These are phyloP conservation scores for Aureobasidium sp. DNA, from an alignment of 2,329 filamentous ascomycete genomes.

Conservation along the genomic window DNA sequence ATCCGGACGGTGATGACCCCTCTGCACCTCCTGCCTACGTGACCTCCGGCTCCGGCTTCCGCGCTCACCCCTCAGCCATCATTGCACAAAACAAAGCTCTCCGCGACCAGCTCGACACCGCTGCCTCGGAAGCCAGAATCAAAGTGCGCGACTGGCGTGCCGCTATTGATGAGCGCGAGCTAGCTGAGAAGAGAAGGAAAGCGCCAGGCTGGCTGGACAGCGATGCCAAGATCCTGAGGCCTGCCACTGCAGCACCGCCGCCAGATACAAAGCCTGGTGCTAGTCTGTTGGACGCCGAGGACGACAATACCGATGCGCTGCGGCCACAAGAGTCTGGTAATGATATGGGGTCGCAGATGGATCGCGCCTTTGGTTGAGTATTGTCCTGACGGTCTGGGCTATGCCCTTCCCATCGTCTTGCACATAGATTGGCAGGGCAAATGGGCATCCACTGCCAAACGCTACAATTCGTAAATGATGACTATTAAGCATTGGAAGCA, in stretches of 20 bases:
- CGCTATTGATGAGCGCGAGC: constrained; percentile 55
- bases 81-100: constrained; percentile 73
- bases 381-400: background rate
- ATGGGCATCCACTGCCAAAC: background rate
- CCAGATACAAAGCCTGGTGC: constrained; percentile 16
- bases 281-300: constrained; percentile 22
- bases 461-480: no score
- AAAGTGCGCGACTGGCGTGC: constrained; percentile 66
- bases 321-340: constrained; percentile 23
- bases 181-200: constrained; percentile 71
- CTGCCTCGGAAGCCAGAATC: constrained; percentile 60
- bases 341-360: constrained; percentile 31
- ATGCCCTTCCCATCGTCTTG: background rate
- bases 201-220: constrained; percentile 78
- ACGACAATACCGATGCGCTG: constrained; percentile 17
- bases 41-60: constrained; percentile 65
- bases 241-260: constrained; percentile 43
- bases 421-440: background rate
- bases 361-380: constrained; percentile 30
- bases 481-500: no score
- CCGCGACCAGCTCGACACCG: constrained; percentile 64
- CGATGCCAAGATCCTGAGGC: constrained; percentile 61
- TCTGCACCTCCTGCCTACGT: constrained; percentile 57
- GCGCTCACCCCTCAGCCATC: constrained; percentile 82
- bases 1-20: constrained; percentile 28